Percentiles rank a stretch among this genome's conserved stretches.
These are phyloP conservation scores for Rhizophagus clarus DNA, from an alignment of 192 early-diverging fungal genomes.

Conservation along the genomic window DNA sequence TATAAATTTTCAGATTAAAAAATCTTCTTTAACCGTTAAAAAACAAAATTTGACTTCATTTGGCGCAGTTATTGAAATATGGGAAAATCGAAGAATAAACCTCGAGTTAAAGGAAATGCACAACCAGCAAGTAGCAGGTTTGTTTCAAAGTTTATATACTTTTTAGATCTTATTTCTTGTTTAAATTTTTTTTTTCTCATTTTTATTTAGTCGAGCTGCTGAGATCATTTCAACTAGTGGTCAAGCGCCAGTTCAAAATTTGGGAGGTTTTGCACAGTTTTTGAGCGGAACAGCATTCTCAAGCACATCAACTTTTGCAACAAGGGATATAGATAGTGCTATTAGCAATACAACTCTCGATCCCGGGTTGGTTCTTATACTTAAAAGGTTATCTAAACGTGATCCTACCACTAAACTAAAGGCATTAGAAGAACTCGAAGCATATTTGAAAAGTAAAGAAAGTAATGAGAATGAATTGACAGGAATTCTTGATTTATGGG, in stretches of 20 bases:
- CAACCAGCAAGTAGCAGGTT: conserved; percentile 89
- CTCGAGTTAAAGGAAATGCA: conserved; percentile 82
- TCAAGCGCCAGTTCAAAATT: conserved; percentile 37
- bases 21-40: too few relatives aligned
- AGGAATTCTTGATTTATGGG: conserved; percentile 50
- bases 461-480: conserved; percentile 34
- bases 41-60: too few relatives aligned
- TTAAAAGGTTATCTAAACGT: conserved; percentile 86
- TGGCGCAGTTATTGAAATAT: conserved; percentile 24
- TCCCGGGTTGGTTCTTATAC: conserved; percentile 66
- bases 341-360: conserved; percentile 45
- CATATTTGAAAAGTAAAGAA: conserved; percentile 56
- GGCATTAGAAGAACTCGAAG: conserved; percentile 80
- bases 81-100: conserved; percentile 60
- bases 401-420: conserved; percentile 87
- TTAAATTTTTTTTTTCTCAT: conserved; percentile 9
- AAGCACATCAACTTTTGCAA: conserved; percentile 15
- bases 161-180: neutral
- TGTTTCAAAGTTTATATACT: neutral
- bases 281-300: conserved; percentile 44
- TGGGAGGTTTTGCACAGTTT: conserved; percentile 71
- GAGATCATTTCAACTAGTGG: conserved; percentile 30
- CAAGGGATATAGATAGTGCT: conserved; percentile 33
- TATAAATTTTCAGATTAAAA: too few relatives aligned
- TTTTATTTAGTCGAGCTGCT: conserved; percentile 39